Percentiles rank a stretch among this genome's conserved stretches.
These are phyloP conservation scores for Saccharum officinarum DNA, from an alignment of 176 grass and related monocot genomes.

Conservation along the genomic window DNA sequence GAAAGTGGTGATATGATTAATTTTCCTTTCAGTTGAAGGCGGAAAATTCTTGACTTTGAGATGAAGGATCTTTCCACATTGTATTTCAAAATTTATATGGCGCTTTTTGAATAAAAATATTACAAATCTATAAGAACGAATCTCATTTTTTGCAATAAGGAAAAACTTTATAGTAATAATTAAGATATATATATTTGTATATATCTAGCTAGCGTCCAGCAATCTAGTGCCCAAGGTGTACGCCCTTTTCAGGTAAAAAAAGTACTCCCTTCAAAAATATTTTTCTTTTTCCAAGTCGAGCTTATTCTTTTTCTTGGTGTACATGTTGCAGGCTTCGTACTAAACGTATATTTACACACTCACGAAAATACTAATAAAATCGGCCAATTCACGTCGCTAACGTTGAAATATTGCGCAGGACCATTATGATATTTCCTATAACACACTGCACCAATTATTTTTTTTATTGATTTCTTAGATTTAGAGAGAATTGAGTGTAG, in stretches of 20 bases:
- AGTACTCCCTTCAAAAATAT: background rate
- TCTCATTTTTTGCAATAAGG: background rate
- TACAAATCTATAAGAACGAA: background rate
- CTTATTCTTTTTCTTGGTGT: background rate
- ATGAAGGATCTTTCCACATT: constrained; percentile 4
- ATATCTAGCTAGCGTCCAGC: background rate
- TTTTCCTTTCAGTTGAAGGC: background rate
- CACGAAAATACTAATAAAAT: too few species aligned
- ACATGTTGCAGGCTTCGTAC: too few species aligned
- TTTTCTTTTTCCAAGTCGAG: background rate
- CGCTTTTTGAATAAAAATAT: background rate
- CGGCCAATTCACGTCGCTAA: too few species aligned
- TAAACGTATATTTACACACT: too few species aligned
- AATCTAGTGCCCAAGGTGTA: background rate
- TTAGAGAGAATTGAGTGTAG: too few species aligned
- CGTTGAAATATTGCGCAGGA: too few species aligned
- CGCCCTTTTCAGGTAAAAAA: background rate
- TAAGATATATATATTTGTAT: background rate
- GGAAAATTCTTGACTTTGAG: constrained; percentile 2
- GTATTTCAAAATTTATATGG: background rate
- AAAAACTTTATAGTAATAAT: background rate
- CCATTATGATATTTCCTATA: too few species aligned
- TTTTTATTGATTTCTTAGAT: too few species aligned
- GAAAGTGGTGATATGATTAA: background rate
- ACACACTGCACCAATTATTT: too few species aligned